Evolutionary conservation across 345 rosid genomes (phyloP), one percentile per base, ranked within the genome.

Genomic region (Viola odorata): DNA sequence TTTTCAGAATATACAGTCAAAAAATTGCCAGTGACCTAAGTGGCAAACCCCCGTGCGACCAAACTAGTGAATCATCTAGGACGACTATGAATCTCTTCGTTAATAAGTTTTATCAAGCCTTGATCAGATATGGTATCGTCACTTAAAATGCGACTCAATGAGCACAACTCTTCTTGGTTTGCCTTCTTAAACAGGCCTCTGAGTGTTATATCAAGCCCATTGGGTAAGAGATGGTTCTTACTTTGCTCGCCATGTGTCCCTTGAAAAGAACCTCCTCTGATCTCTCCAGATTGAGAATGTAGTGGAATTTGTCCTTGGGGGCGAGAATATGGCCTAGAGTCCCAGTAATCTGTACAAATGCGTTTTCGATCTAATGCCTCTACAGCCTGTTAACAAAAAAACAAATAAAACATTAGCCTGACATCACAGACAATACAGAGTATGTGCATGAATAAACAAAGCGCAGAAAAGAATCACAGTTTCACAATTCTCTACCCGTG

Each of bases 311-410:
- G 96, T 62, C 84, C 81, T 66, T 75, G 92, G 48, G 85, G 92
- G 59, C 96, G 80, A 6, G 96, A 91, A 55, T 83, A 91, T 38
- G 96, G 99, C 68, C 99, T 82, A n/a, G 87, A 85, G 48, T 85
- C 91, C 99, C 99, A 95, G 63, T 95, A 95, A 45, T 85, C 96
- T 36, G 70, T 78, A 76, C 99, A 95, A 61, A 91, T 86, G 68
- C 99, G 81, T 73, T 78, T 78, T 48, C 69, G 63, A 48, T 95
- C 99, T 86, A 86, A 59, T 58, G 97, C 95, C 77, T 95, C 99
- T 15, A 95, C 70, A 11, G 85, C 92, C 99, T 95, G 85, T 70
- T 60, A 9, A 17, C 56, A 62, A 45, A 47, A 47, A 64, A 51
- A 38, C 50, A 59, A 50, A 3, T 0, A 49, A 38, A 53, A 8